A percentile compares a stretch with the other conserved stretches of the same genome.
These are phyloP conservation scores for Apiospora sp. DNA, from an alignment of 2,329 filamentous ascomycete genomes.

Conservation along the genomic window DNA sequence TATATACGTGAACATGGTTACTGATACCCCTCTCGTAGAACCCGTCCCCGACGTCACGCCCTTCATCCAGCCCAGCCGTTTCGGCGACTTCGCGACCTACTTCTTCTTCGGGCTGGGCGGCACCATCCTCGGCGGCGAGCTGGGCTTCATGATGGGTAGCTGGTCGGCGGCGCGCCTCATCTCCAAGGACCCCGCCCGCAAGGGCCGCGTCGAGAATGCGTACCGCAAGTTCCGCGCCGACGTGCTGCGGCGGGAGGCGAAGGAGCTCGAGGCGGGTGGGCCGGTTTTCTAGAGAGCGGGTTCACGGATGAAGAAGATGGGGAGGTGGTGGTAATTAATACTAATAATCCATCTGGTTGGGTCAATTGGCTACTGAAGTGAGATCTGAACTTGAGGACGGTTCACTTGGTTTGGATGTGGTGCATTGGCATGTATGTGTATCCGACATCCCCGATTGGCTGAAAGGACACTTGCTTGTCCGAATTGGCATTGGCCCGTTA, in stretches of 20 bases:
- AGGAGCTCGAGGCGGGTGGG: conserved; percentile 55
- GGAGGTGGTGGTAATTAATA: not conserved
- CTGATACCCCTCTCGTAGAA: no score
- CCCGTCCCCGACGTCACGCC: conserved; percentile 67
- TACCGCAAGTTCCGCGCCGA: conserved; percentile 70
- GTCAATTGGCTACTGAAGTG: no score
- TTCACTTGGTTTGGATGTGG: no score
- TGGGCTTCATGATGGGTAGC: conserved; percentile 65
- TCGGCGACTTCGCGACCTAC: conserved; percentile 69
- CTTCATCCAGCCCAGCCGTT: conserved; percentile 61
- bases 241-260: conserved; percentile 66
- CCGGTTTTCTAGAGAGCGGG: conserved; percentile 42
- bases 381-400: no score
- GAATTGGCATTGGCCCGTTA: no score
- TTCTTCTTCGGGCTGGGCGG: conserved; percentile 69
- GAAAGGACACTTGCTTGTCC: no score
- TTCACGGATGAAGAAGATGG: not conserved
- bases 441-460: no score
- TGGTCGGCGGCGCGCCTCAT: conserved; percentile 62
- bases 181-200: conserved; percentile 59
- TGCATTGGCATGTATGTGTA: no score
- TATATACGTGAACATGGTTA: no score
- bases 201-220: conserved; percentile 66
- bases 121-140: conserved; percentile 70
- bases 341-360: no score